These are phyloP conservation scores for Meira nashicola DNA, from an alignment of 1,284 basidiomycete genomes.

Conservation along the genomic window DNA sequence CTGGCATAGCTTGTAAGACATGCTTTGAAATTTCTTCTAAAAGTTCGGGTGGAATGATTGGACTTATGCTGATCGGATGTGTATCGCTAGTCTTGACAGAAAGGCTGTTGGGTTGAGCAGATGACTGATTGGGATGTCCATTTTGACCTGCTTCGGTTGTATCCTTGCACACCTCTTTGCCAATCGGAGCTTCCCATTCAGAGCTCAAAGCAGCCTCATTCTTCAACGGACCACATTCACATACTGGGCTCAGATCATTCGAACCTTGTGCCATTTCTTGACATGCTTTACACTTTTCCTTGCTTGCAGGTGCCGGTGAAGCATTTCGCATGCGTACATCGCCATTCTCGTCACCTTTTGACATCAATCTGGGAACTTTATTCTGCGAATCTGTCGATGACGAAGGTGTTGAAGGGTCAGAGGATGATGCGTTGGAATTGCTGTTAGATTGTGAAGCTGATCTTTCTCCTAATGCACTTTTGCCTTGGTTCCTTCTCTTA, in stretches of 20 bases:
- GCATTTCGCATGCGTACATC: neutral
- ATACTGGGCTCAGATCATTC: neutral
- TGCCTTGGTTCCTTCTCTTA: slow-evolving; percentile 2
- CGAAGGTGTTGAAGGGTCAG: no score
- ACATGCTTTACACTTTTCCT: neutral
- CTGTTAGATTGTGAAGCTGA: neutral
- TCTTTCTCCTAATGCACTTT: neutral
- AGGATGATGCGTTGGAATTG: no score
- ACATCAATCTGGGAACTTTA: neutral
- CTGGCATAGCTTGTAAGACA: slow-evolving; percentile 20
- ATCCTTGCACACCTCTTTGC: slow-evolving; percentile 7
- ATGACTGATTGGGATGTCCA: slow-evolving; percentile 9
- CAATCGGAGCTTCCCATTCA: slow-evolving; percentile 26
- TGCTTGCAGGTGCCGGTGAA: neutral
- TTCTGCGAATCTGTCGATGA: no score
- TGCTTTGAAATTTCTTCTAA: slow-evolving; percentile 24
- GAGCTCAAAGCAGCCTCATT: slow-evolving; percentile 24
- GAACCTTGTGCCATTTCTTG: slow-evolving; percentile 7
- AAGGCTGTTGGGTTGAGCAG: slow-evolving; percentile 13
- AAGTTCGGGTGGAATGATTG: slow-evolving; percentile 33
- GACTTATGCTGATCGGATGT: slow-evolving; percentile 46
- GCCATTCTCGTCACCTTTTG: neutral
- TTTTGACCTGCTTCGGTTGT: neutral
- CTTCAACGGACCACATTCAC: slow-evolving; percentile 24
- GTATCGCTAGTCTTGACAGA: slow-evolving; percentile 44